Base-by-base conservation (phyloP, 78 protist species). In the Dictyostelium brefeldianum region DNA sequence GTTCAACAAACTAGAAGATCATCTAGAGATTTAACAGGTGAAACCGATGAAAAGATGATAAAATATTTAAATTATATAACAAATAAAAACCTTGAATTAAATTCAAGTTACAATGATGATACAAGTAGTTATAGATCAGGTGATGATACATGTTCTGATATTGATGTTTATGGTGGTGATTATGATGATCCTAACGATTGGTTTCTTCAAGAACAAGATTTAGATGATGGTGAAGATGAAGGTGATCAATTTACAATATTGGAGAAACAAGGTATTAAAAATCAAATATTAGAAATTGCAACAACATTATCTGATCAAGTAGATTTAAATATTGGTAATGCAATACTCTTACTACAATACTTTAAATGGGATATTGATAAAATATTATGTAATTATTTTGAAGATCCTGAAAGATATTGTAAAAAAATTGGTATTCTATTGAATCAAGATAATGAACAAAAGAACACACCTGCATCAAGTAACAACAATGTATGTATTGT, bases 151-250 rank as follows among this genome's bases (percentile, higher is more conserved):
- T 56, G 67, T 11, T 64, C 80, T 4, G 80, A 87, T 31, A 57
- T 87, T 25, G 84, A 87, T 29, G 56, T 87, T 27, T 36, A 36
- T 36, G 43, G 43, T 36, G 78, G 59, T 12, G 93, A 87, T 31
- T 87, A 87, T 64, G 93, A 87, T 87, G 93, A 87, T 87, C 93
- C 71, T 64, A 77, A 50, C 41, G 93, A 87, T 87, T 87, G 93
- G 93, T 87, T 87, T 36, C 36, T 87, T 36, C 43, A 36, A 31
- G 79, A 87, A 78, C 84, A 87, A 15, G 84, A 87, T 22, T 31
- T 47, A 5, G 48, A 85, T 47, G 41, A 17, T 10, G 75, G 22
- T 31, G 81, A 87, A 41, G 92, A 85, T 29, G 83, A 78, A 12
- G 93, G 65, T 64, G 84, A 77, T 64, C 36, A 64, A 77, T 87